These are phyloP conservation scores for Aristolochia fimbriata DNA, from an alignment of 164 flowering plant species.

Conservation along the genomic window DNA sequence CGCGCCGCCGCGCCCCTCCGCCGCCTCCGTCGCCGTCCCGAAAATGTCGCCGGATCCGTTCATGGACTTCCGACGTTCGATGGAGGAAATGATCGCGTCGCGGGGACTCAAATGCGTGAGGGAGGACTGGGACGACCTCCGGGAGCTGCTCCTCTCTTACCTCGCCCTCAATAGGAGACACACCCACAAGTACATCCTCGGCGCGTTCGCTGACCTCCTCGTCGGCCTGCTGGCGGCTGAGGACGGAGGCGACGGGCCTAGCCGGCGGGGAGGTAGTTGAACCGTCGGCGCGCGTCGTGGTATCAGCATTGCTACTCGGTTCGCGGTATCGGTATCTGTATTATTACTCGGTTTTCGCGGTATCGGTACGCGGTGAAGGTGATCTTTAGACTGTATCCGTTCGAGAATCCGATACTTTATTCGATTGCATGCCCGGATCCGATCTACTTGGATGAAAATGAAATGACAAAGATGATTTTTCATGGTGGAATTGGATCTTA, in stretches of 20 bases:
- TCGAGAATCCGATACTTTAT: no score
- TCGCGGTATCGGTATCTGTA: no score
- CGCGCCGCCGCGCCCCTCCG: conserved; percentile 8
- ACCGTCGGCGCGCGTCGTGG: no score
- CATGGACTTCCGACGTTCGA: conserved; percentile 69
- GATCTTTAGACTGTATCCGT: no score
- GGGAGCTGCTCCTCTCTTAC: conserved; percentile 57
- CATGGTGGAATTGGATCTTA: no score
- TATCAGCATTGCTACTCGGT: no score
- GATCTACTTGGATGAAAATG: no score
- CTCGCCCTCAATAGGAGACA: conserved; percentile 45
- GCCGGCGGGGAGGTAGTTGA: conserved; percentile 5
- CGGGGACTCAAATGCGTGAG: conserved; percentile 12
- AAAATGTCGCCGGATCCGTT: conserved; percentile 51
- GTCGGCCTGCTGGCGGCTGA: conserved; percentile 17
- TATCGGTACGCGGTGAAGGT: no score
- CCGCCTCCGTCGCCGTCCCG: conserved; percentile 42
- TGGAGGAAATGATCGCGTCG: conserved; percentile 94
- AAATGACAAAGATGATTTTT: no score
- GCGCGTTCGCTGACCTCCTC: conserved; percentile 62
- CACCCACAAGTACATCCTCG: conserved; percentile 55
- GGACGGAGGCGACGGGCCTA: conserved; percentile 1
- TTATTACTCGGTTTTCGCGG: no score
- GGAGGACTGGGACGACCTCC: conserved; percentile 45
- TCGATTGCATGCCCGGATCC: no score